Base-by-base conservation (phyloP, 768 basidiomycete genomes). In the Serendipita vermifera region DNA sequence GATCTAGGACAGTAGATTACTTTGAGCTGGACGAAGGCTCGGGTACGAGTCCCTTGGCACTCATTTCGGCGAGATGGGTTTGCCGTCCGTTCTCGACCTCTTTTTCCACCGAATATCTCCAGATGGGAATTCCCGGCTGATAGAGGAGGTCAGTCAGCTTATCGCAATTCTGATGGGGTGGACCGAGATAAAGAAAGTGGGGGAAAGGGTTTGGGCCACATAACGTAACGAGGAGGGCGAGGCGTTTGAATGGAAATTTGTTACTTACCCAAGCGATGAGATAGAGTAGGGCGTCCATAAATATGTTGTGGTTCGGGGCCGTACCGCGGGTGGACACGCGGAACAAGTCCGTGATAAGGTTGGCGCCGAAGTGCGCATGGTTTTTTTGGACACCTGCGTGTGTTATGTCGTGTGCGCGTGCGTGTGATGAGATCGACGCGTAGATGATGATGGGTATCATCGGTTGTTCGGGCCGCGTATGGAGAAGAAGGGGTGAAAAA, bases 321-420 rank as follows among this genome's bases (percentile, higher is more conserved):
- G 77, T 69, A 0, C 85, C 87, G 17, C 81, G 73, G 0, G 83
- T 81, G 5, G 77, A 79, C 4, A 81, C 75, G 20, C 84, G 74
- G 66, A 93, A 84, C 17, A 90, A 59, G 53, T 73, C 68, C 2
- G 81, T 80, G 32, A 83, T 76, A 27, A 87, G 68, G 62, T 90
- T 83, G 22, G 75, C 78, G 0, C 84, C 80, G 57, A 91, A 89
- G 59, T 92, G 85, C 55, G 77, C 80, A 3, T 86, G 70, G 24
- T 82, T 83, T 20, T 72, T 76, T 61, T 80, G 73, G 9, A 93
- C 75, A 24, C 88, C 88, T 83, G 59, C 3, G 15, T n/a, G n/a
- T n/a, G n/a, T 32, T 9, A 13, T 2, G 27, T n/a, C 32, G 5
- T 39, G 33, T 20, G 13, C 54, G 27, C 11, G 56, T 13, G 11